Evolutionary conservation across 2,329 filamentous ascomycete species (phyloP), one percentile per base, ranked within the genome.

Genomic region (Cladophialophora immunda): DNA sequence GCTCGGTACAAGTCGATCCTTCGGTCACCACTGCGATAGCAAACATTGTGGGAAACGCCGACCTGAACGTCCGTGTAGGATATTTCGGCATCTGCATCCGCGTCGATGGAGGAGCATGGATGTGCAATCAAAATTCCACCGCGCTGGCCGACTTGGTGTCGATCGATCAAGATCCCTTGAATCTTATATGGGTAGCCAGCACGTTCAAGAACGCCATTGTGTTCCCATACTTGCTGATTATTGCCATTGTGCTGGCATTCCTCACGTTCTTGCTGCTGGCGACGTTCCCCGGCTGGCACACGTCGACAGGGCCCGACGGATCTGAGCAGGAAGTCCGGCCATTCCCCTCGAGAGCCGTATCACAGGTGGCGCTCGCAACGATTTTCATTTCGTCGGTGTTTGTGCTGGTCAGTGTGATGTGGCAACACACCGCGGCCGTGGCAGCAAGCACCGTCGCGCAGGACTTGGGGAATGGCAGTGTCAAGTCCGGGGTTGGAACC

Each of bases 181-280:
- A 99, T 79, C 83, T 99, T 75, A 94, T 99, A 75, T 99, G 94
- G 95, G 88, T 99, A 63, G 94, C 95, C 27, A 90, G 91, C 73
- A 97, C 97, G 72, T 99, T 99, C 83, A 98, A 98, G 80, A 93
- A 98, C 79, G 94, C 94, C 81, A 95, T 99, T 78, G 94, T 99
- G 53, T 99, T 99, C 78, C 95, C 95, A 9, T 99, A 98, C 77
- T 83, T 99, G 22, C 90, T 99, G 71, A 99, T 99, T 83, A 94
- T 99, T 76, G 95, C 95, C 76, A 94, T 98, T 77, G 92, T 99
- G 78, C 93, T 99, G 76, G 94, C 95, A 73, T 98, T 98, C 82
- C 86, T 98, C 79, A 97, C 93, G 79, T 92, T 99, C 78, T 87
- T 99, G 69, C 88, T 99, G 50, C 90, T 99, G 62, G 94, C 94